Evolutionary conservation across 768 basidiomycete genomes (phyloP), one percentile per base, ranked within the genome.

Genomic region (Hygrophoropsis aurantiaca): DNA sequence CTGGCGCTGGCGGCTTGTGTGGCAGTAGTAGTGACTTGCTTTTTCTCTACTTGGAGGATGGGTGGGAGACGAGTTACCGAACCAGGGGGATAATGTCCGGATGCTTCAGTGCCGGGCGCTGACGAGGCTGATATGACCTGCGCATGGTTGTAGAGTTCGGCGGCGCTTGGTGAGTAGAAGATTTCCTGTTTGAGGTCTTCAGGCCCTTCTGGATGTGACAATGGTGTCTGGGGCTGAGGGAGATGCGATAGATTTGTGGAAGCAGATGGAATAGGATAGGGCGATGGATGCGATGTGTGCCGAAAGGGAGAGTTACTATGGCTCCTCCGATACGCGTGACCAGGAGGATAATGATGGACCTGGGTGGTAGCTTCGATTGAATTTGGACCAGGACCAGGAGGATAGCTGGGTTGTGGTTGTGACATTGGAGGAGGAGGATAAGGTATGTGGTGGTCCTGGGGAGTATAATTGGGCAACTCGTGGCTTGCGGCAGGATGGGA

Each of bases 21-120:
- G 20, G 94, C 94, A 13, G 86, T 86, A 18, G 94, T 95, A 34
- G 94, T 97, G 25, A 97, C 94, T 68, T 92, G 90, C 71, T 91
- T 87, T 70, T 91, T 93, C 71, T 93, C 90, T 42, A 93, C 90
- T 68, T 92, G 90, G 25, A 90, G 70, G 60, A 93, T 92, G 40
- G 88, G 90, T 32, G 90, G 90, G 4, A 93, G 74, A 36, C 78
- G 74, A n/a, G 77, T 72, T 2, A 76, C 60, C 0, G 64, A 56
- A 16, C 62, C 58, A 9, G 64, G 41, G 34, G 61, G 49, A 56
- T 68, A 71, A 24, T 66, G 65, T 3, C 58, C 50, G 0, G 67
- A 63, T 10, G 46, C 42, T 19, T 66, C 62, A 8, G 18, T 16
- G 9, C 40, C 40, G 6, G 50, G 50, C 0, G 54, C 48, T 11